Conservation (phyloP, 2,329 filamentous ascomycete genomes). For the Aureobasidium pullulans region DNA sequence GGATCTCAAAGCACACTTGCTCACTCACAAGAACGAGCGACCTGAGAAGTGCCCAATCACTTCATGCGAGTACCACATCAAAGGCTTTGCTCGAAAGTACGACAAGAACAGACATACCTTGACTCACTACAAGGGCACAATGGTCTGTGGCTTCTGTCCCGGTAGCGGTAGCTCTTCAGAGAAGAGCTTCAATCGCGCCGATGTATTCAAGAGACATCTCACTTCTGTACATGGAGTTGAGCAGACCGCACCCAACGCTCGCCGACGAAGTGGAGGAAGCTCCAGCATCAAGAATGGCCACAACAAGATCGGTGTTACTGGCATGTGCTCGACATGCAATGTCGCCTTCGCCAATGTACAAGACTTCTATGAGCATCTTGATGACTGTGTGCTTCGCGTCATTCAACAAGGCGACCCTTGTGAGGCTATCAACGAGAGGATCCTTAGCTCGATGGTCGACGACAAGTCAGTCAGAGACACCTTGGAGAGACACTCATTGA, state of each 20-base stretch:
- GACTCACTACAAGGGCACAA: constrained; percentile 94
- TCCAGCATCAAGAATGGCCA: constrained; percentile 55
- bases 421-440: constrained; percentile 50
- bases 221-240: constrained; percentile 88
- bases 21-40: constrained; percentile 84
- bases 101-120: constrained; percentile 93
- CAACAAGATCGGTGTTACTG: constrained; percentile 60
- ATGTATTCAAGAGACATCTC: constrained; percentile 91
- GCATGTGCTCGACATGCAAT: constrained; percentile 88
- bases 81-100: constrained; percentile 91
- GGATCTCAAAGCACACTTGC: constrained; percentile 87
- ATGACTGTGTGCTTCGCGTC: constrained; percentile 58
- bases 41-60: constrained; percentile 92
- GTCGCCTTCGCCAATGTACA: constrained; percentile 78
- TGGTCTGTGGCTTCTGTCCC: constrained; percentile 93
- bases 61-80: constrained; percentile 84
- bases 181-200: constrained; percentile 92
- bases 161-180: constrained; percentile 81
- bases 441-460: constrained; percentile 51
- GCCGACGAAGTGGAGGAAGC: constrained; percentile 56
- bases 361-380: constrained; percentile 95
- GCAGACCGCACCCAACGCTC: constrained; percentile 84
- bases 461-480: constrained; percentile 51
- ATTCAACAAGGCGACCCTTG: constrained; percentile 53
- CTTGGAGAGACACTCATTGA: constrained; percentile 50